Evolutionary conservation across 2,329 filamentous ascomycete genomes (phyloP), one percentile per base, ranked within the genome.

Genomic region (Trichoderma cornu-damae): DNA sequence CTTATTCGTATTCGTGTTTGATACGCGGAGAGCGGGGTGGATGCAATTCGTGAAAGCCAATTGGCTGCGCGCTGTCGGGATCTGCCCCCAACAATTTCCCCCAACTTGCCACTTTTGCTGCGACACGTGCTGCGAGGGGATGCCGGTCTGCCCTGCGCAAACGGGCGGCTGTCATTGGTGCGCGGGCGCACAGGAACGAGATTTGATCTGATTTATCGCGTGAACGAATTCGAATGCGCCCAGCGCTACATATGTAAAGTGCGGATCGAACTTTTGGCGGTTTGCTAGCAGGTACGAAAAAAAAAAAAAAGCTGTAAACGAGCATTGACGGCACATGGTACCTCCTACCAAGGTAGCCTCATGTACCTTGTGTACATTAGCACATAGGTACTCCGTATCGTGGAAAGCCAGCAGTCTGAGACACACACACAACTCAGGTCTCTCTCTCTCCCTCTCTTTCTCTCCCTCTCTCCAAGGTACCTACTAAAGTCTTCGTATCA

Each of bases 1-100:
- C 49, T 57, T 59, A 44, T 61, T 64, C 64, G 64, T 65, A 62
- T 65, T 65, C 64, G 64, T 62, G 60, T 65, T 60, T 56, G 63
- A 58, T 30, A 8, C 40, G 57, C 24, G 28, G 55, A 53, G 24
- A n/a, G 20, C 26, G 49, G 34, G n/a, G 37, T 6, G 7, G 30
- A 9, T 20, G 16, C 9, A 42, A 49, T 16, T 12, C 2, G 34
- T 59, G 42, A 56, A 59, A 59, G 52, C 20, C 40, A 14, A 54
- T 48, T 55, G 50, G 57, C 44, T 54, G 38, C 4, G 2, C 3
- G 16, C 30, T n/a, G 3, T 20, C 18, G 5, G 28, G 44, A 12
- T n/a, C 28, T 14, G 44, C 28, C 37, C 24, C 54, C 46, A 55
- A 38, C 52, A 55, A 30, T 38, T 55, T 43, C 18, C 22, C 26